Evolutionary conservation across 2,329 filamentous ascomycete species (phyloP).

Genomic region (Blastomyces silverae): DNA sequence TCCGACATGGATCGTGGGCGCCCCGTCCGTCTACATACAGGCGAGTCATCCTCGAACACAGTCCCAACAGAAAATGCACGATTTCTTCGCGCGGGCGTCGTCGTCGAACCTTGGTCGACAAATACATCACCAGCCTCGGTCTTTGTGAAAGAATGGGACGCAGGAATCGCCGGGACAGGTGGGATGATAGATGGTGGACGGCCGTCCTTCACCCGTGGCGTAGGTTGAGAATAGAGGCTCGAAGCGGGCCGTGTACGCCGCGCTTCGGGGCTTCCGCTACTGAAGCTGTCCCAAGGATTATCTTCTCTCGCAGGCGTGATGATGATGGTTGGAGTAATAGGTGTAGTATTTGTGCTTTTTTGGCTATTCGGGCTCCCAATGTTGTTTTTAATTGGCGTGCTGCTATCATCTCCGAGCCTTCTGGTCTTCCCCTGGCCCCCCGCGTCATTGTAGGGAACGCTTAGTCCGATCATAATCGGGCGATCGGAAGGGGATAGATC

Average conservation of each 20-base stretch:
- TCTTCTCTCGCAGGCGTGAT: conserved; percentile 42
- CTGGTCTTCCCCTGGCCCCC: background rate
- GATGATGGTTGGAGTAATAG: conserved; percentile 42
- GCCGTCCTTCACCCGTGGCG: conserved; percentile 25
- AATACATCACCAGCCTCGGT: conserved; percentile 19
- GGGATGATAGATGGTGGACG: conserved; percentile 27
- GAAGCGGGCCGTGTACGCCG: conserved; percentile 33
- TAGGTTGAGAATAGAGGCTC: conserved; percentile 42
- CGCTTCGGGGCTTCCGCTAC: conserved; percentile 24
- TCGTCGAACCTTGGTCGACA: conserved; percentile 19
- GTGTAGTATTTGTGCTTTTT: conserved; percentile 29
- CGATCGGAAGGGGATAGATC: conserved; percentile 42
- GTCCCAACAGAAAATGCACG: conserved; percentile 34
- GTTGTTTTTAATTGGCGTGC: conserved; percentile 15
- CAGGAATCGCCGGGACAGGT: conserved; percentile 39
- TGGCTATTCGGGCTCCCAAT: conserved; percentile 24
- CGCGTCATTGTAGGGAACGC: conserved; percentile 32
- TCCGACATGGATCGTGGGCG: conserved; percentile 27
- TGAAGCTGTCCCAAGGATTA: conserved; percentile 30
- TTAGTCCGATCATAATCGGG: conserved; percentile 43
- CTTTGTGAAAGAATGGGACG: conserved; percentile 25
- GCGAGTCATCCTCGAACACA: conserved; percentile 32
- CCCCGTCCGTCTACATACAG: conserved; percentile 14
- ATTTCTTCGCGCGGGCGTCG: conserved; percentile 24
- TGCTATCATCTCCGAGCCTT: conserved; percentile 25